Evolutionary conservation across 106 monocot genomes (phyloP).

Genomic region (Agapanthus africanus): DNA sequence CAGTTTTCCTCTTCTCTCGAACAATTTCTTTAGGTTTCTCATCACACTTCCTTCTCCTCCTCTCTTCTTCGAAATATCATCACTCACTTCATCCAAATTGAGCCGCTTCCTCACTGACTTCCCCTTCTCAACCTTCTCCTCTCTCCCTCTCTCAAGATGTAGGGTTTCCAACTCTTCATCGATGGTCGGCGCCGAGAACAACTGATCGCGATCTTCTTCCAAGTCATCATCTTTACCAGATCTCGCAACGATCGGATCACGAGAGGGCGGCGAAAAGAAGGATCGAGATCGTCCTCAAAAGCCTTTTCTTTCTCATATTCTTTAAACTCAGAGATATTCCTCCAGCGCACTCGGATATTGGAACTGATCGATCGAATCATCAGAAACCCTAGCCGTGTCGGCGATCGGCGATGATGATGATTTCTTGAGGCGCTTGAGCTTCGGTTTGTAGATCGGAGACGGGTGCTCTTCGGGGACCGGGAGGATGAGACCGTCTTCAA

Average conservation of each 20-base stretch:
- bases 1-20: constrained; percentile 36
- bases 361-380: constrained; percentile 2
- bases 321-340: too few species aligned
- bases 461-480: constrained; percentile 10
- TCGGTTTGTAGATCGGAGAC: constrained; percentile 18
- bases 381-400: neutral
- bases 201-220: constrained; percentile 49
- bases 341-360: neutral
- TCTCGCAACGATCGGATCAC: neutral
- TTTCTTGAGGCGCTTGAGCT: constrained; percentile 51
- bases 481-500: constrained; percentile 22
- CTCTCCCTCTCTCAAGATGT: constrained; percentile 4
- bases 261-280: constrained; percentile 30
- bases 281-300: constrained; percentile 44
- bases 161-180: constrained; percentile 3
- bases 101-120: constrained; percentile 58
- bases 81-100: constrained; percentile 31
- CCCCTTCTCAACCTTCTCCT: constrained; percentile 12
- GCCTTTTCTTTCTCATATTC: constrained; percentile 3
- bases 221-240: too few species aligned
- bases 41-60: constrained; percentile 24
- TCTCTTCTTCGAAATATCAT: constrained; percentile 22
- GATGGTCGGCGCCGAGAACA: constrained; percentile 22
- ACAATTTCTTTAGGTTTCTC: constrained; percentile 25
- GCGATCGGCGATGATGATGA: neutral